phyloP scores from a whole-genome alignment of 2,329 filamentous ascomycete species.

The Fusarium neocosmosporiellum region DNA sequence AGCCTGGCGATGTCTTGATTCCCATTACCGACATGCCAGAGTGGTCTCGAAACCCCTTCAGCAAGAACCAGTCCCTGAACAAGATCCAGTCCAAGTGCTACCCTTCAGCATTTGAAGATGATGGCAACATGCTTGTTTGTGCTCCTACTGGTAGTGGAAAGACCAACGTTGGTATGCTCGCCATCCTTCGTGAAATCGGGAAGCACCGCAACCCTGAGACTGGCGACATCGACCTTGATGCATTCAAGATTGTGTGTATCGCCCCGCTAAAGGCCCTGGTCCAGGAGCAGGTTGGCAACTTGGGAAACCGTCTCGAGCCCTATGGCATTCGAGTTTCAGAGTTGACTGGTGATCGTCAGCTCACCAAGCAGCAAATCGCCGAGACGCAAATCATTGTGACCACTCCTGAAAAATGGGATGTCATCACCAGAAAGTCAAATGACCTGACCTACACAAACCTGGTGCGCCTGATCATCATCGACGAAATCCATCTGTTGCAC shows the following conservation, averaged over 20 bases:
- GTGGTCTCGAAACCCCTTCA: slow-evolving; percentile 90
- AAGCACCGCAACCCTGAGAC: slow-evolving; percentile 91
- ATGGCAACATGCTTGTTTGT: slow-evolving; percentile 98
- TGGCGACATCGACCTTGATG: slow-evolving; percentile 93
- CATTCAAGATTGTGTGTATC: slow-evolving; percentile 99
- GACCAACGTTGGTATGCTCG: slow-evolving; percentile 98
- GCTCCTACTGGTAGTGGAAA: slow-evolving; percentile 98
- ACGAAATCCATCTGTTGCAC: slow-evolving; percentile 97
- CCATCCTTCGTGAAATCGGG: slow-evolving; percentile 94
- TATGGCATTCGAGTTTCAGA: slow-evolving; percentile 96
- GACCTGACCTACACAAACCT: slow-evolving; percentile 97
- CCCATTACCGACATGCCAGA: slow-evolving; percentile 90
- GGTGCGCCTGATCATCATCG: slow-evolving; percentile 95
- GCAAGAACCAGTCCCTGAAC: slow-evolving; percentile 87
- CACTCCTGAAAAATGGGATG: slow-evolving; percentile 98
- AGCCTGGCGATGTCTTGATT: slow-evolving; percentile 82
- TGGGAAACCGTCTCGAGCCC: slow-evolving; percentile 88
- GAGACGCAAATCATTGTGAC: slow-evolving; percentile 99
- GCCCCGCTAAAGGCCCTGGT: slow-evolving; percentile 95
- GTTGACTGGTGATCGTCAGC: slow-evolving; percentile 94
- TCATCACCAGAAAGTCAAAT: slow-evolving; percentile 97
- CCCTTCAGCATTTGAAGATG: slow-evolving; percentile 88
- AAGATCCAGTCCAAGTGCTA: slow-evolving; percentile 96
- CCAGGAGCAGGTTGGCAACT: slow-evolving; percentile 97
- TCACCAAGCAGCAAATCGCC: slow-evolving; percentile 98